Conservation (phyloP, 2,329 filamentous ascomycete genomes). For the Diaporthe helianthi region DNA sequence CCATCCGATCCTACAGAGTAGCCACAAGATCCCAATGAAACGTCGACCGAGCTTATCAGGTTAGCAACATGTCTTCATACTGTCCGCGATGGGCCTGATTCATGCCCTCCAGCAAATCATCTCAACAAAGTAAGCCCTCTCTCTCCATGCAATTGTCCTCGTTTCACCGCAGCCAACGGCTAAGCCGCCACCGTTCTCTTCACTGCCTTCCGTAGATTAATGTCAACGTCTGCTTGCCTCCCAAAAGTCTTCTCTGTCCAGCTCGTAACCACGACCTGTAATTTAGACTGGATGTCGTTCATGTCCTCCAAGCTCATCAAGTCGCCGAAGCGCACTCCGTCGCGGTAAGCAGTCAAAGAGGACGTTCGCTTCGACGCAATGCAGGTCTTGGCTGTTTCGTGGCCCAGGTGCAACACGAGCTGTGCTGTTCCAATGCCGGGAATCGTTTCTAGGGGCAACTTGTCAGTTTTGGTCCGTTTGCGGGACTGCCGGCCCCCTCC, state of each 20-base stretch:
- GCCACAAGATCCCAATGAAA: neutral
- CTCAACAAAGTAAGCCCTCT: neutral
- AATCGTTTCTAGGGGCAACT: constrained; percentile 39
- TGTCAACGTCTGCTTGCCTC: constrained; percentile 3
- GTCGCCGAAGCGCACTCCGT: neutral
- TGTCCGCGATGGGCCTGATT: neutral
- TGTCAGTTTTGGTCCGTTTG: constrained; percentile 37
- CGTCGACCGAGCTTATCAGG: neutral
- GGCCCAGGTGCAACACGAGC: constrained; percentile 33
- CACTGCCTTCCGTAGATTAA: constrained; percentile 22
- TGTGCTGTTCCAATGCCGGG: constrained; percentile 30
- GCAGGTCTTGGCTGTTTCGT: constrained; percentile 13
- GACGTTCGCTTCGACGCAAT: neutral
- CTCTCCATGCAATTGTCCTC: neutral
- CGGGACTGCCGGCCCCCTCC: constrained; percentile 32
- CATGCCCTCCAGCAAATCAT: neutral
- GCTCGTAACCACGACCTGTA: constrained; percentile 10
- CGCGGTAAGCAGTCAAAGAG: neutral
- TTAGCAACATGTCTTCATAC: neutral
- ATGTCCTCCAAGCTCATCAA: constrained; percentile 23
- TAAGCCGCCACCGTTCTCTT: constrained; percentile 22
- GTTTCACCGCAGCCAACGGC: neutral
- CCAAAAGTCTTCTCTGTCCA: constrained; percentile 25
- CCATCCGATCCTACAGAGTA: neutral
- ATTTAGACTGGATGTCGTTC: constrained; percentile 17